Evolutionary conservation across 2,329 filamentous ascomycete genomes (phyloP), one percentile per base, ranked within the genome.

Genomic region (Hymenoscyphus albidus): DNA sequence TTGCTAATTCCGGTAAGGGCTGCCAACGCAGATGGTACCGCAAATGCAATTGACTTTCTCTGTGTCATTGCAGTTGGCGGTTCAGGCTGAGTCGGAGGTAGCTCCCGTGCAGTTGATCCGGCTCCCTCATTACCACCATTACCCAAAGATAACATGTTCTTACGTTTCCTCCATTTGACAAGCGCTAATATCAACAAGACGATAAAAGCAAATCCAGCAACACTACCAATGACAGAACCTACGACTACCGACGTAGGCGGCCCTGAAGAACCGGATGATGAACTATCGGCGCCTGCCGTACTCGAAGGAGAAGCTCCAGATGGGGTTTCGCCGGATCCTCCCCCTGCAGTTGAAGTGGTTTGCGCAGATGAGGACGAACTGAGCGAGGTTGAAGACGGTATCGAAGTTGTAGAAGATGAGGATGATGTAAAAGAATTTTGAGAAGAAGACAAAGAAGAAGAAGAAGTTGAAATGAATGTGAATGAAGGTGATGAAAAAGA

Each of bases 141-240:
- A 2, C 82, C 76, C 39, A 83, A 75, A n/a, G 78, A 71, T 59
- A 76, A 71, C 68, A 79, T 76, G 6, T 78, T 75, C 40, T 74
- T 69, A 63, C 79, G 80, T 72, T 82, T 87, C 78, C 81, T 86
- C 78, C 83, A 85, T 69, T 80, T 69, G 14, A 88, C 71, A n/a
- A 82, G 70, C 65, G 83, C 77, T 64, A 88, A 74, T 5, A 85
- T 73, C 22, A 87, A 73, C 4, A 88, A 73, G 3, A 85, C 75
- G 59, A 89, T 73, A 57, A 88, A 77, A 13, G 85, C 85, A 1
- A 84, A 74, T 18, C 85, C 86, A 16, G 86, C 85, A 39, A 89
- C 60, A 62, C 72, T 68, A 3, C 74, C 73, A 32, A 76, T 66
- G 7, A 76, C 73, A 42, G 71, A 69, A 3, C 74, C 74, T 4